Evolutionary conservation across 805 yeast genomes (phyloP).

Genomic region (Yarrowia sp.): DNA sequence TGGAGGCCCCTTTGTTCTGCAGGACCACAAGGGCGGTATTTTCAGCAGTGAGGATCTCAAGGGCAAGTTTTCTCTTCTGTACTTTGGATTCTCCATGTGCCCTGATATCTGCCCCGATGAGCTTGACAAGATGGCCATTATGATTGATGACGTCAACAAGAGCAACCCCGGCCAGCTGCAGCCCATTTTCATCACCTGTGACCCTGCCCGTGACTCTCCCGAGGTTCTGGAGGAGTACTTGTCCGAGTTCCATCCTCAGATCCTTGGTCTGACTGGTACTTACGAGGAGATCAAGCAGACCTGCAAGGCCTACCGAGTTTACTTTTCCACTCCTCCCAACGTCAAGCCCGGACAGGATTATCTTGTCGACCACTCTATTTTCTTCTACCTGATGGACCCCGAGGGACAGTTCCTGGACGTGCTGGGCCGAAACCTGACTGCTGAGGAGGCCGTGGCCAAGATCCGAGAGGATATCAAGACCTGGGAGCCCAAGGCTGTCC

Average conservation of each 20-base stretch:
- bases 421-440: slow-evolving; percentile 85
- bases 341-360: slow-evolving; percentile 95
- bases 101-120: slow-evolving; percentile 99
- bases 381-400: slow-evolving; percentile 97
- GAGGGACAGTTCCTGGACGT: slow-evolving; percentile 96
- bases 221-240: slow-evolving; percentile 79
- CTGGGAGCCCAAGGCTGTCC: slow-evolving; percentile 67
- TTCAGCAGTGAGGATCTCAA: slow-evolving; percentile 77
- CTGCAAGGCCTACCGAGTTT: slow-evolving; percentile 89
- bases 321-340: slow-evolving; percentile 94
- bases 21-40: slow-evolving; percentile 64
- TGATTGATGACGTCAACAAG: slow-evolving; percentile 59
- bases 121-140: slow-evolving; percentile 81
- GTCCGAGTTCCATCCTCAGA: slow-evolving; percentile 83
- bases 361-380: slow-evolving; percentile 94
- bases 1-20: slow-evolving; percentile 82
- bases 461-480: slow-evolving; percentile 73
- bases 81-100: slow-evolving; percentile 96
- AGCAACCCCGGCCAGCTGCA: slow-evolving; percentile 49
- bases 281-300: slow-evolving; percentile 79
- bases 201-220: slow-evolving; percentile 92
- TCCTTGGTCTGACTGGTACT: slow-evolving; percentile 87
- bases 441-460: slow-evolving; percentile 70
- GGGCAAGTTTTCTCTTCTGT: slow-evolving; percentile 80
- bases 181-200: slow-evolving; percentile 93